phyloP scores from a whole-genome alignment of 2,329 filamentous ascomycete genomes.

The Zopfia rhizophila region DNA sequence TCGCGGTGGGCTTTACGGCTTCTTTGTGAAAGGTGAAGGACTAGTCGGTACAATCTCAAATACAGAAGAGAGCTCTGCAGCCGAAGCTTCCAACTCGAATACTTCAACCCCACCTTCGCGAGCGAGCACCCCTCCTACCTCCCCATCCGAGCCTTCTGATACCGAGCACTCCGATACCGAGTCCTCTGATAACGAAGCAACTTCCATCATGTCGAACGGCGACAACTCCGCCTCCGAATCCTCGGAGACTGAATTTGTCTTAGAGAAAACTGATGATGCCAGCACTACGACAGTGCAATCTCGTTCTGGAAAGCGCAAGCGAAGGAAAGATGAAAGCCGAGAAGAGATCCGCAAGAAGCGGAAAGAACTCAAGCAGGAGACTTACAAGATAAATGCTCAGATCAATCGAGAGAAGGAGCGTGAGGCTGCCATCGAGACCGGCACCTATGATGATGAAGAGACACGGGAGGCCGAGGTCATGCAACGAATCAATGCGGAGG shows the following conservation, averaged over 20 bases:
- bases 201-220: too few relatives aligned
- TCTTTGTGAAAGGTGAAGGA: slow-evolving; percentile 84
- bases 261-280: background rate
- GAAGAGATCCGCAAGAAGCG: slow-evolving; percentile 23
- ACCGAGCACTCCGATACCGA: slow-evolving; percentile 28
- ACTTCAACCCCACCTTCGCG: slow-evolving; percentile 13
- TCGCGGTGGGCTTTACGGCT: slow-evolving; percentile 75
- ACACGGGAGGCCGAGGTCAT: slow-evolving; percentile 6
- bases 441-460: slow-evolving; percentile 8
- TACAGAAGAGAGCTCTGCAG: slow-evolving; percentile 35
- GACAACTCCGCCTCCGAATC: slow-evolving; percentile 25
- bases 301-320: slow-evolving; percentile 37
- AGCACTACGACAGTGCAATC: background rate
- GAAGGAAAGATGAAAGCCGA: slow-evolving; percentile 18
- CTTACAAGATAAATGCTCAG: slow-evolving; percentile 1
- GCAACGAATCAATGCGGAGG: slow-evolving; percentile 6
- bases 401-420: slow-evolving; percentile 12
- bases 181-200: slow-evolving; percentile 11
- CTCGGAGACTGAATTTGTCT: slow-evolving; percentile 13
- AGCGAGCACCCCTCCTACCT: slow-evolving; percentile 40
- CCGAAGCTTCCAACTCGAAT: slow-evolving; percentile 23
- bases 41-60: slow-evolving; percentile 75
- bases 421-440: slow-evolving; percentile 1
- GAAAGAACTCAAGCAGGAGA: slow-evolving; percentile 20
- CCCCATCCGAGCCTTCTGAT: slow-evolving; percentile 24